phyloP scores from a whole-genome alignment of 352 stramenopile genomes.

The Blastocystis hominis region DNA sequence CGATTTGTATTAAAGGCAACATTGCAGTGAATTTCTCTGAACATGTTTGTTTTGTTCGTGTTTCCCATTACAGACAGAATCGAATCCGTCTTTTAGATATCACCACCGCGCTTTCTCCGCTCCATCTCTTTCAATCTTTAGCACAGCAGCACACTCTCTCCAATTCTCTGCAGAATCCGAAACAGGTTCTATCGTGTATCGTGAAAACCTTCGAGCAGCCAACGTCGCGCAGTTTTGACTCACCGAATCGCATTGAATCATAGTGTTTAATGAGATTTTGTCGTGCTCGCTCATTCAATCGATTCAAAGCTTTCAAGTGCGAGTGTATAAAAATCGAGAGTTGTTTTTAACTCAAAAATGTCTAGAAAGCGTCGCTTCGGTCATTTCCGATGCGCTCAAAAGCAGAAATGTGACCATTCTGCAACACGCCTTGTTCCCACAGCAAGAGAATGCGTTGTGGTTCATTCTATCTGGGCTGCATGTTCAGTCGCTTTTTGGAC shows the following conservation, averaged over 20 bases:
- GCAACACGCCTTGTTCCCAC: background rate
- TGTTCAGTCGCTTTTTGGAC: constrained; percentile 2
- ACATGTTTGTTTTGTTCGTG: background rate
- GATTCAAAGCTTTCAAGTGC: background rate
- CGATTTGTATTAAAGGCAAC: constrained; percentile 15
- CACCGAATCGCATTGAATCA: background rate
- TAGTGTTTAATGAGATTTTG: constrained; percentile 31
- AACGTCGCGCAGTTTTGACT: background rate
- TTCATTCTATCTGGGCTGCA: constrained; percentile 18
- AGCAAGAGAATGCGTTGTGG: background rate
- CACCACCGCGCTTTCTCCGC: background rate
- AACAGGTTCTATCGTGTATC: background rate
- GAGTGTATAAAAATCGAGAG: background rate
- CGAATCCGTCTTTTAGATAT: constrained; percentile 17
- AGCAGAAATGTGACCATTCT: background rate
- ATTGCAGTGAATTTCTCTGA: background rate
- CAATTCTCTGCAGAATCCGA: background rate
- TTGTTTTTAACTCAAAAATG: background rate
- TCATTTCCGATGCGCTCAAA: background rate
- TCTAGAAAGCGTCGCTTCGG: background rate
- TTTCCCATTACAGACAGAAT: background rate
- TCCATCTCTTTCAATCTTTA: background rate
- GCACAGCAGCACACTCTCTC: background rate
- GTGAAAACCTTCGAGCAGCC: background rate
- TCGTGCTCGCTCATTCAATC: background rate